Evolutionary conservation across 2,329 filamentous ascomycete species (phyloP).

Genomic region (Aspergillus sp.): DNA sequence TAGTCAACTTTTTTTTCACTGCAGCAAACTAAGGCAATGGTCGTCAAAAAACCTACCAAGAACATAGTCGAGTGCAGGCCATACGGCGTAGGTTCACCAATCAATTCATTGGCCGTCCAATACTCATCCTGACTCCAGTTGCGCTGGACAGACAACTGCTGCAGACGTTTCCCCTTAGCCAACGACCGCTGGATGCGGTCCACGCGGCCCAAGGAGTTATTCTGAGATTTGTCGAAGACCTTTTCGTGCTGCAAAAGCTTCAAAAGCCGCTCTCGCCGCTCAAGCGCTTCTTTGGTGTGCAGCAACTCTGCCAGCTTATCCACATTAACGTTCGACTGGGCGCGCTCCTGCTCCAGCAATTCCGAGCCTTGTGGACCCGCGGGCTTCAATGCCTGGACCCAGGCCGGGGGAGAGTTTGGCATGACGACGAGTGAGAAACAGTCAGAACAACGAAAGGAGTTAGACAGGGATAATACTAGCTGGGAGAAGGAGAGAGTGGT

Average conservation of each 20-base stretch:
- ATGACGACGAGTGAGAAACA: constrained; percentile 13
- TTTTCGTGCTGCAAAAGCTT: constrained; percentile 58
- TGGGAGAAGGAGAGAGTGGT: constrained; percentile 1
- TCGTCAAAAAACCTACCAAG: constrained; percentile 39
- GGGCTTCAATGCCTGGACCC: constrained; percentile 60
- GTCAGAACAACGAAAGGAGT: not conserved
- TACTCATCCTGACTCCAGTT: constrained; percentile 61
- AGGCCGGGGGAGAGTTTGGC: constrained; percentile 45
- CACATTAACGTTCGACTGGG: constrained; percentile 58
- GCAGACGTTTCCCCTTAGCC: constrained; percentile 61
- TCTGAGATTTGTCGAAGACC: constrained; percentile 69
- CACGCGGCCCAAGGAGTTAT: constrained; percentile 63
- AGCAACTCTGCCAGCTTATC: constrained; percentile 60
- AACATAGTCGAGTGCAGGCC: constrained; percentile 66
- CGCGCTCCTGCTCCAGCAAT: constrained; percentile 60
- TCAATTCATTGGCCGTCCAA: constrained; percentile 56
- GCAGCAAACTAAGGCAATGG: not conserved
- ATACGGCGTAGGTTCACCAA: constrained; percentile 66
- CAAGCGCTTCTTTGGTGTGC: constrained; percentile 57
- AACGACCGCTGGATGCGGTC: constrained; percentile 63
- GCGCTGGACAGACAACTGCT: constrained; percentile 57
- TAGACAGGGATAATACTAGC: not conserved
- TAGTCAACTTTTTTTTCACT: not conserved
- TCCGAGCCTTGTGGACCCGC: constrained; percentile 61
- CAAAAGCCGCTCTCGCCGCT: constrained; percentile 53